These are phyloP conservation scores for Schizothecium vesticola DNA, from an alignment of 495 filamentous ascomycete genomes.

Conservation along the genomic window DNA sequence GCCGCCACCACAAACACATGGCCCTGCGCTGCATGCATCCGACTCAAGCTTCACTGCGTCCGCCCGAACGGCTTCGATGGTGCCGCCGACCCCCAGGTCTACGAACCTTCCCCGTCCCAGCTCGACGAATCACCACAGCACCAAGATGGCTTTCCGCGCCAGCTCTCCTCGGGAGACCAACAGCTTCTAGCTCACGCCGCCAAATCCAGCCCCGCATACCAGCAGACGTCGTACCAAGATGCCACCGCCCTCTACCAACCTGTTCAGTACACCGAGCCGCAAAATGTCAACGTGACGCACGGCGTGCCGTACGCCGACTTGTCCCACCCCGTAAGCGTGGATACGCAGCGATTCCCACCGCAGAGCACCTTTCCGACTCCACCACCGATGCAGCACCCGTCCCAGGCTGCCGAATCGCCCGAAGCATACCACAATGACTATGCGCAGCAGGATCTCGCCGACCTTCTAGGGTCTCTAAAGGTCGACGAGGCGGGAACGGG, in stretches of 20 bases:
- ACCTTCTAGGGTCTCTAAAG: constrained; percentile 76
- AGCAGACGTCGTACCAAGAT: constrained; percentile 37
- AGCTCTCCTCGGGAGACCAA: constrained; percentile 42
- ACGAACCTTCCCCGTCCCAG: constrained; percentile 41
- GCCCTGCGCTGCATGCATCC: constrained; percentile 92
- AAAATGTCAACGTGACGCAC: constrained; percentile 36
- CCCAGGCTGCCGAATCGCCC: constrained; percentile 37
- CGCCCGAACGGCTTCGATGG: constrained; percentile 88
- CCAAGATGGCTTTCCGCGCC: constrained; percentile 54
- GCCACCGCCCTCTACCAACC: constrained; percentile 40
- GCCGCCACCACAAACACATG: constrained; percentile 96
- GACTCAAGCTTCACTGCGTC: constrained; percentile 88
- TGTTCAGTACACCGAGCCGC: constrained; percentile 41
- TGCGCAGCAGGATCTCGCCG: constrained; percentile 65
- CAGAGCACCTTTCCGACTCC: constrained; percentile 47
- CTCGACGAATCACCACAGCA: constrained; percentile 37
- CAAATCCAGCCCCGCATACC: constrained; percentile 35
- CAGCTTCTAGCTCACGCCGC: constrained; percentile 31
- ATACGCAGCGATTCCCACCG: constrained; percentile 47
- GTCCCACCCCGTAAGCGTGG: constrained; percentile 38
- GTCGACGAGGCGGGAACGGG: constrained; percentile 87
- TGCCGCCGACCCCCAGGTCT: constrained; percentile 45
- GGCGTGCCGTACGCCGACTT: constrained; percentile 47
- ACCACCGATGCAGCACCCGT: constrained; percentile 47
- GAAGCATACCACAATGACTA: constrained; percentile 59